phyloP scores from a whole-genome alignment of 2,329 filamentous ascomycete species.

The Akanthomyces lecanii region DNA sequence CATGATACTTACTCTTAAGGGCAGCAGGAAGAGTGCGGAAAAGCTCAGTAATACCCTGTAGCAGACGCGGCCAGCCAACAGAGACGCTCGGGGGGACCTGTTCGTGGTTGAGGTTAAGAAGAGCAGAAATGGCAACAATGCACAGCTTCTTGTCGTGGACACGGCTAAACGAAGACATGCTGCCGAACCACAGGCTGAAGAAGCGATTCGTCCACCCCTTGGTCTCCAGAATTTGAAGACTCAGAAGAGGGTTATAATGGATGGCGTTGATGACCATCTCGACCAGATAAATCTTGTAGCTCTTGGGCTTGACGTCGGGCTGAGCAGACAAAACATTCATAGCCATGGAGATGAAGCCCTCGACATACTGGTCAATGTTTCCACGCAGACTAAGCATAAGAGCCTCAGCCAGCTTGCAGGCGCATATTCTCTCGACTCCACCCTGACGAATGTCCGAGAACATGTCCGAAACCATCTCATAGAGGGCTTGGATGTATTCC shows the following conservation, averaged over 20 bases:
- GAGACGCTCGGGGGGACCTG: conserved; percentile 91
- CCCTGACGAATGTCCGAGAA: conserved; percentile 90
- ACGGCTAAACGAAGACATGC: conserved; percentile 85
- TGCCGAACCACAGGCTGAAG: conserved; percentile 97
- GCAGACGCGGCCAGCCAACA: conserved; percentile 87
- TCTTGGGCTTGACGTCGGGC: conserved; percentile 81
- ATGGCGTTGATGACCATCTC: conserved; percentile 98
- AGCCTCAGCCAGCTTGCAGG: conserved; percentile 94
- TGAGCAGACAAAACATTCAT: conserved; percentile 71
- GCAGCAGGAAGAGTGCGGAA: conserved; percentile 89
- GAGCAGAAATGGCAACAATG: conserved; percentile 84
- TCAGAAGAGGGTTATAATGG: conserved; percentile 89
- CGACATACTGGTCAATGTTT: conserved; percentile 81
- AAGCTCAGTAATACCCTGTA: conserved; percentile 81
- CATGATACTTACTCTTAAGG: conserved; percentile 64
- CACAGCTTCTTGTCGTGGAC: conserved; percentile 99
- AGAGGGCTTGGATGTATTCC: conserved; percentile 80
- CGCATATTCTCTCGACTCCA: conserved; percentile 91
- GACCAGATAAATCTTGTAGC: conserved; percentile 93
- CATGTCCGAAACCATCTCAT: conserved; percentile 92
- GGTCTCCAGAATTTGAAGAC: conserved; percentile 80
- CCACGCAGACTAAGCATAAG: conserved; percentile 94
- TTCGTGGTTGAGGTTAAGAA: conserved; percentile 73
- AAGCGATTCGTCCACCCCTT: conserved; percentile 98
- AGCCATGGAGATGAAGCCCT: conserved; percentile 82